Evolutionary conservation across 306 rosid species (phyloP), one percentile per base, ranked within the genome.

Genomic region (Styphnolobium japonicum): DNA sequence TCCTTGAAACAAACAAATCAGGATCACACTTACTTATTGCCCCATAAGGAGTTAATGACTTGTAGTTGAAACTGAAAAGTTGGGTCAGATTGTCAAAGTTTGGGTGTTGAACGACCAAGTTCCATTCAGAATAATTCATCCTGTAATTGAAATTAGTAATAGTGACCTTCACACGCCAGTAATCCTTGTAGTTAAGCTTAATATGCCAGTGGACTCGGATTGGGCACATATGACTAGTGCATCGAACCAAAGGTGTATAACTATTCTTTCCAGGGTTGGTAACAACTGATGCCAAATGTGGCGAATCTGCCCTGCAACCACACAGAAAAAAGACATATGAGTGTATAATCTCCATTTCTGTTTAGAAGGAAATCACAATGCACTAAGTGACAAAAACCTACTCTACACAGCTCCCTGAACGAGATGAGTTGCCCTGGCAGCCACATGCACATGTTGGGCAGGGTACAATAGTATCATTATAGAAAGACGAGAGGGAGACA

Each of bases 201-300:
- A 94, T 80, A 11, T 94, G 97, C 98, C 98, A 94, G 84, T 94
- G 98, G 80, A 94, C 82, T 79, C 97, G 89, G 39, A 92, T 83
- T 0, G 98, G 98, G 73, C 98, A 94, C 97, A 89, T 90, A 80
- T 94, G 98, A 27, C 84, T 57, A 5, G 98, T 94, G 36, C 98
- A 92, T 71, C 60, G 93, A 81, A 94, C 93, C 82, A 89, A 68
- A 78, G 98, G 97, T 2, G 82, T 29, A 57, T 67, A 25, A 49
- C 37, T 69, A 40, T 73, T 85, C 67, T 79, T 83, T 49, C 76
- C 83, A 55, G 71, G 60, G 48, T 76, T 37, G 10, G 86, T 70
- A 79, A 91, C 92, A 62, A 88, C 92, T 7, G 94, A 89, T 12
- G 80, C 82, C 79, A 94, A 76, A 82, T 88, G 64, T 7, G 97